Evolutionary conservation across 768 basidiomycete species (phyloP).

Genomic region (Pleurotus pulmonarius): DNA sequence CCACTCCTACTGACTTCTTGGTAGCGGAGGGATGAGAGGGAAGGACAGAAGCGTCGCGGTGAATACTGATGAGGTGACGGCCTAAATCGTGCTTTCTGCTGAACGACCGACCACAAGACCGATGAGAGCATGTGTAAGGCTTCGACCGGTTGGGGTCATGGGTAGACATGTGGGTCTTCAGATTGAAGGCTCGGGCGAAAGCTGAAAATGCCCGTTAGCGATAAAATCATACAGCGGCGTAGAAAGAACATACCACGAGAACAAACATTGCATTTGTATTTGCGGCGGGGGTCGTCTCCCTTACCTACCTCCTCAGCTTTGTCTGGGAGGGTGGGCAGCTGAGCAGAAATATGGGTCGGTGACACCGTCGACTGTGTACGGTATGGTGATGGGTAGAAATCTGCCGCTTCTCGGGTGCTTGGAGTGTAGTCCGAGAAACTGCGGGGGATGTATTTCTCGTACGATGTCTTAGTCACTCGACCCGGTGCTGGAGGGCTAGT

Average conservation of each 20-base stretch:
- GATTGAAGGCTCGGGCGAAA: slow-evolving; percentile 90
- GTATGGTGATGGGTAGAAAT: slow-evolving; percentile 41
- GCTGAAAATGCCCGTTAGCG: slow-evolving; percentile 37
- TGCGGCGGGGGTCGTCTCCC: slow-evolving; percentile 63
- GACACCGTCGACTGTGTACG: slow-evolving; percentile 47
- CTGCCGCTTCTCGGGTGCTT: slow-evolving; percentile 36
- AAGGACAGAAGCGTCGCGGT: slow-evolving; percentile 61
- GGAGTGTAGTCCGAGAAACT: slow-evolving; percentile 70
- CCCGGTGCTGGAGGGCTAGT: slow-evolving; percentile 42
- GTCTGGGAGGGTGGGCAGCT: slow-evolving; percentile 43
- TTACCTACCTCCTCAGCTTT: slow-evolving; percentile 46
- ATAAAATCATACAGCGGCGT: background rate
- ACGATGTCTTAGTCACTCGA: slow-evolving; percentile 25
- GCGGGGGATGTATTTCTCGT: slow-evolving; percentile 37
- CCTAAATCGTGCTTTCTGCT: slow-evolving; percentile 93
- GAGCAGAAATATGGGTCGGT: slow-evolving; percentile 51
- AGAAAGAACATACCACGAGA: slow-evolving; percentile 52
- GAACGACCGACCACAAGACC: slow-evolving; percentile 84
- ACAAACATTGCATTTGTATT: slow-evolving; percentile 73
- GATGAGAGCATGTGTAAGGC: slow-evolving; percentile 85
- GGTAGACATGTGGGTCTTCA: slow-evolving; percentile 94
- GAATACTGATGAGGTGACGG: slow-evolving; percentile 84
- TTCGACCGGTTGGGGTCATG: slow-evolving; percentile 91
- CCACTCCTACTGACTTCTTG: slow-evolving; percentile 64
- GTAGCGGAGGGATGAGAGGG: slow-evolving; percentile 35